phyloP scores from a whole-genome alignment of 1,284 basidiomycete genomes.

The Exobasidium cylindrosporum region DNA sequence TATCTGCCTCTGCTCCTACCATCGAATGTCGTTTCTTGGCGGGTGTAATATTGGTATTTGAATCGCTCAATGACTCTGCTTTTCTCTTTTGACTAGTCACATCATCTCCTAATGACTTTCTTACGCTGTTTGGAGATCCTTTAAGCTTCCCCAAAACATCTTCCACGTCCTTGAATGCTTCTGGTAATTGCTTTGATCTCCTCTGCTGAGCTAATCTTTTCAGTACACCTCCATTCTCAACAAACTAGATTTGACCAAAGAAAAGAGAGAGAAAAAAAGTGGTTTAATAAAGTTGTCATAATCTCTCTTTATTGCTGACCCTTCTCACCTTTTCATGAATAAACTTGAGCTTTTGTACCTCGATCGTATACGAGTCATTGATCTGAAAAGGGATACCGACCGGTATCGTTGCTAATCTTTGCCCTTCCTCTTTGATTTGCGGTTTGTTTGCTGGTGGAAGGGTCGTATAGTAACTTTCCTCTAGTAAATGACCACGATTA shows the following conservation, averaged over 20 bases:
- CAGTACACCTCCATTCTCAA: too few species aligned
- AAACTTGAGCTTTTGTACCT: not conserved
- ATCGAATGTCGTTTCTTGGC: too few species aligned
- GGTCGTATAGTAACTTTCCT: not conserved
- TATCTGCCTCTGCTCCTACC: too few species aligned
- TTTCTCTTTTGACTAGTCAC: too few species aligned
- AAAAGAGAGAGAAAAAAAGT: too few species aligned
- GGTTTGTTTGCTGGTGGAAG: not conserved
- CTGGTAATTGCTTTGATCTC: not conserved
- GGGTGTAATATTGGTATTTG: too few species aligned
- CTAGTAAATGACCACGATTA: not conserved
- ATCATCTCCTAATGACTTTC: too few species aligned
- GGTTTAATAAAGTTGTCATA: too few species aligned
- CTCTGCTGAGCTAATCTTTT: not conserved
- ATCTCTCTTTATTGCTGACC: too few species aligned
- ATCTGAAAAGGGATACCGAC: slow-evolving; percentile 11
- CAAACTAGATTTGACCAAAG: too few species aligned
- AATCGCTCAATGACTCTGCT: too few species aligned
- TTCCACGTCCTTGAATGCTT: not conserved
- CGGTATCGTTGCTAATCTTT: slow-evolving; percentile 25
- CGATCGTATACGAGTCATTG: not conserved
- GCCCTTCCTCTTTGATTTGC: not conserved
- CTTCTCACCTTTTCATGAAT: slow-evolving; percentile 9
- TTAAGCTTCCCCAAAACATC: not conserved
- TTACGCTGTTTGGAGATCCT: too few species aligned